Conservation (phyloP, 1,284 basidiomycete species). For the Inonotus obliquus region DNA sequence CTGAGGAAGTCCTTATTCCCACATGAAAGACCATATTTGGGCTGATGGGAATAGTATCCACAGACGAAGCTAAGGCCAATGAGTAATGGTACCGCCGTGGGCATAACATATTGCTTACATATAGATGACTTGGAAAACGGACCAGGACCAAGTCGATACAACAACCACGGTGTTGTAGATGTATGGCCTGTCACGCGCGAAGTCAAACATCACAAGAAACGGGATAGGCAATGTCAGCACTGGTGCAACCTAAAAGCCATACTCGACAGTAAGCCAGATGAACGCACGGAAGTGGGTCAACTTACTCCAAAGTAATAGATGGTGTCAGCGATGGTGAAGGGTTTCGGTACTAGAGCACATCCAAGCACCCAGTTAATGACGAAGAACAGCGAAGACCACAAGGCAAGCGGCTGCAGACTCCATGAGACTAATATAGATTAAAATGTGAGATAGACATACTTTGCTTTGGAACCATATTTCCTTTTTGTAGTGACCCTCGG, state of each 20-base stretch:
- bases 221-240: conserved; percentile 37
- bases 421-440: neutral
- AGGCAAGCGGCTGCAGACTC: conserved; percentile 42
- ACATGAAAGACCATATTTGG: conserved; percentile 31
- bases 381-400: conserved; percentile 64
- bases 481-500: conserved; percentile 52
- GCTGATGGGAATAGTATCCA: conserved; percentile 38
- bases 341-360: conserved; percentile 44
- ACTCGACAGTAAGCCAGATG: conserved; percentile 23
- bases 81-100: neutral
- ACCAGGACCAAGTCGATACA: conserved; percentile 52
- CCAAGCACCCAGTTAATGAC: conserved; percentile 69
- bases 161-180: conserved; percentile 58
- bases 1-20: conserved; percentile 54
- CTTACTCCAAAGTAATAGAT: conserved; percentile 54
- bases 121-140: conserved; percentile 44
- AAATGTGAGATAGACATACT: conserved; percentile 25
- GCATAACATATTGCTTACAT: conserved; percentile 38
- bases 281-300: conserved; percentile 25
- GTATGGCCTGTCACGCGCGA: conserved; percentile 53
- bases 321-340: conserved; percentile 46
- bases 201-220: conserved; percentile 62
- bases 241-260: conserved; percentile 34
- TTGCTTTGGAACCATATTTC: conserved; percentile 51
- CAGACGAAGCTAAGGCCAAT: conserved; percentile 44